Conservation (phyloP, 2,329 filamentous ascomycete genomes). For the Aureobasidium sp. region DNA sequence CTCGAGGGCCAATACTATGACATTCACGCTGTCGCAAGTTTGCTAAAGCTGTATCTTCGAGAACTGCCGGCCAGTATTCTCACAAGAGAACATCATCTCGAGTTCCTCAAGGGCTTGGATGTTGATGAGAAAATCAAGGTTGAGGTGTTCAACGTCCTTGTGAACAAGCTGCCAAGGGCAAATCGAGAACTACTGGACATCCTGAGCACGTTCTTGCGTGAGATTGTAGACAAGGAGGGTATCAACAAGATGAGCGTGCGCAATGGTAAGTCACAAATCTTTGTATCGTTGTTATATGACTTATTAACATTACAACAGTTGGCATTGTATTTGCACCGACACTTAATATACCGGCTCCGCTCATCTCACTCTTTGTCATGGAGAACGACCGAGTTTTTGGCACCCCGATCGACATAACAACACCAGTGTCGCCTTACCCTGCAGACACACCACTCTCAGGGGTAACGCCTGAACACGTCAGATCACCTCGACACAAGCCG, state of each 20-base stretch:
- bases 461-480: slow-evolving; percentile 47
- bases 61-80: slow-evolving; percentile 91
- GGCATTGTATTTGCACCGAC: slow-evolving; percentile 98
- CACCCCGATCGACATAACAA: slow-evolving; percentile 49
- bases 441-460: slow-evolving; percentile 8
- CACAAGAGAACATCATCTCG: slow-evolving; percentile 79
- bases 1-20: slow-evolving; percentile 76
- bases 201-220: slow-evolving; percentile 78
- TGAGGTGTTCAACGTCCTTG: slow-evolving; percentile 65
- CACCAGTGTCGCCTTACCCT: slow-evolving; percentile 9
- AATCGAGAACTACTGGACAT: slow-evolving; percentile 79
- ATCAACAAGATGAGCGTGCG: slow-evolving; percentile 97
- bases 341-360: slow-evolving; percentile 87
- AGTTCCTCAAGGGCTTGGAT: slow-evolving; percentile 67
- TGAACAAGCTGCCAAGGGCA: slow-evolving; percentile 67
- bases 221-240: slow-evolving; percentile 82
- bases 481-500: slow-evolving; percentile 57
- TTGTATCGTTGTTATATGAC: not conserved
- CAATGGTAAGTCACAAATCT: slow-evolving; percentile 47
- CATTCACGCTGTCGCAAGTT: slow-evolving; percentile 88
- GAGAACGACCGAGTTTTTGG: slow-evolving; percentile 85
- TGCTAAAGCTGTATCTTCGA: slow-evolving; percentile 88
- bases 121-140: slow-evolving; percentile 73
- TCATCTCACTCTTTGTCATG: slow-evolving; percentile 89
- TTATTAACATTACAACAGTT: slow-evolving; percentile 40